Percentiles rank a stretch among this genome's conserved stretches.
phyloP scores from a whole-genome alignment of 208 protist species.

The Acanthamoeba triangularis region DNA sequence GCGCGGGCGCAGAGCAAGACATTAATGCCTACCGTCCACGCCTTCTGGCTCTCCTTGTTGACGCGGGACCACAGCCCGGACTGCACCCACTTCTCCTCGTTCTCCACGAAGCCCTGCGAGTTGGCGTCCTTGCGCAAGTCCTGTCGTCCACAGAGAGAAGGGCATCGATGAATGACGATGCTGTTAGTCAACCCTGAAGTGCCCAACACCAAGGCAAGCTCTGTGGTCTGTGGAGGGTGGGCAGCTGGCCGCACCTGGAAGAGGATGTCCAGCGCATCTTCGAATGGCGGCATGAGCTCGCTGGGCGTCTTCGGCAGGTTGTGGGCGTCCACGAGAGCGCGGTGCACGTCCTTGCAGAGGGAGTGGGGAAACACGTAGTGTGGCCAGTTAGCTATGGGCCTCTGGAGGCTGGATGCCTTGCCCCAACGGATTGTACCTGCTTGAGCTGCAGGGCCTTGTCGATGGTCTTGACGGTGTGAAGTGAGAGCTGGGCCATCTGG shows the following conservation, averaged over 20 bases:
- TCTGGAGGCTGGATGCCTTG: too few relatives aligned
- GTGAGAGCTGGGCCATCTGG: slow-evolving; percentile 65
- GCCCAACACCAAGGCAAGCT: neutral
- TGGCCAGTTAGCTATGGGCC: neutral
- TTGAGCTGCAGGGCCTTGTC: slow-evolving; percentile 55
- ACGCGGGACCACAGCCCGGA: slow-evolving; percentile 47
- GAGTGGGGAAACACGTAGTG: neutral
- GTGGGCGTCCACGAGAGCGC: neutral
- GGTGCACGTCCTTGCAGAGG: neutral
- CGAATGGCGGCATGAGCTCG: slow-evolving; percentile 39
- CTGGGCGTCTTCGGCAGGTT: neutral
- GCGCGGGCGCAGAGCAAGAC: too few relatives aligned
- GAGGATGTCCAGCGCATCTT: slow-evolving; percentile 60
- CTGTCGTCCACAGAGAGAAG: neutral
- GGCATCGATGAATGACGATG: too few relatives aligned
- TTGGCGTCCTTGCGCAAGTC: slow-evolving; percentile 24
- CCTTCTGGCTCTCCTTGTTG: slow-evolving; percentile 35
- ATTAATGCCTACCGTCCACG: neutral
- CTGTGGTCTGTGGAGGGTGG: neutral
- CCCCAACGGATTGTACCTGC: too few relatives aligned
- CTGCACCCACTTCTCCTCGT: slow-evolving; percentile 63
- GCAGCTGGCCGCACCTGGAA: slow-evolving; percentile 31
- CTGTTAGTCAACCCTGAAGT: too few relatives aligned
- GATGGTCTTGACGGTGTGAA: slow-evolving; percentile 50
- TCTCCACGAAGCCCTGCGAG: slow-evolving; percentile 61